Conservation (phyloP, 495 filamentous ascomycete genomes). For the Bryoglossum gracile region DNA sequence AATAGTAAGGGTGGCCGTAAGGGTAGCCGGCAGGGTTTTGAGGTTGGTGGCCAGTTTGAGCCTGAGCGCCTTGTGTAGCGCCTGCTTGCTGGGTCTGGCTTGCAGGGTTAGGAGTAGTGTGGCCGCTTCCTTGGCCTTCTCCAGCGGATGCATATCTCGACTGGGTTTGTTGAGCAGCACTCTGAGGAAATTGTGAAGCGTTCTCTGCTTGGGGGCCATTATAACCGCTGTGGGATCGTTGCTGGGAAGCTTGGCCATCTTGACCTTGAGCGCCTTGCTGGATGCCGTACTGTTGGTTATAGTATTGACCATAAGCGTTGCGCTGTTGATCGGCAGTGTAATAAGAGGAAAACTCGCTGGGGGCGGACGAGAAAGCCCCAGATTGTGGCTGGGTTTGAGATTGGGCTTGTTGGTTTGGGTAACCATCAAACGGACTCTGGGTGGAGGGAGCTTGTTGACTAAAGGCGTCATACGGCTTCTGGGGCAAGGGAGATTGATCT, state of each 20-base stretch:
- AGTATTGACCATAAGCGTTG: constrained; percentile 71
- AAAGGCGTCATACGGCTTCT: constrained; percentile 87
- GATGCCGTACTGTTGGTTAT: constrained; percentile 64
- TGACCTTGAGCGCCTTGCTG: constrained; percentile 57
- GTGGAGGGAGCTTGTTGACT: constrained; percentile 55
- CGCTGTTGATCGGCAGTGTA: constrained; percentile 80
- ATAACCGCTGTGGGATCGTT: constrained; percentile 67
- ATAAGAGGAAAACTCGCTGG: constrained; percentile 77
- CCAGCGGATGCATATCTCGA: constrained; percentile 60
- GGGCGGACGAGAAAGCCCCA: constrained; percentile 61
- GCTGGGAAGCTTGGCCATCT: constrained; percentile 62
- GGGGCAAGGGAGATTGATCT: constrained; percentile 52
- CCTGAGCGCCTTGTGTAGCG: constrained; percentile 43
- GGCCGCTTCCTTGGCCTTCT: constrained; percentile 76
- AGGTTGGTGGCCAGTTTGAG: constrained; percentile 47
- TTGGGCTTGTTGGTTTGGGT: constrained; percentile 45
- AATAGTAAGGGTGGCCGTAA: constrained; percentile 74
- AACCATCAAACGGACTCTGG: constrained; percentile 40
- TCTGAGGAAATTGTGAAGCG: constrained; percentile 66
- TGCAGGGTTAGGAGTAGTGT: constrained; percentile 81
- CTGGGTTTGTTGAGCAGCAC: constrained; percentile 52
- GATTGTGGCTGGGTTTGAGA: constrained; percentile 54
- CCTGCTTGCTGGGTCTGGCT: constrained; percentile 48
- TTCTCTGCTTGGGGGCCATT: constrained; percentile 64
- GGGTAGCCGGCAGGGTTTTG: constrained; percentile 61